Evolutionary conservation across 768 basidiomycete genomes (phyloP).

Genomic region (Sistotremastrum niveocremeum): DNA sequence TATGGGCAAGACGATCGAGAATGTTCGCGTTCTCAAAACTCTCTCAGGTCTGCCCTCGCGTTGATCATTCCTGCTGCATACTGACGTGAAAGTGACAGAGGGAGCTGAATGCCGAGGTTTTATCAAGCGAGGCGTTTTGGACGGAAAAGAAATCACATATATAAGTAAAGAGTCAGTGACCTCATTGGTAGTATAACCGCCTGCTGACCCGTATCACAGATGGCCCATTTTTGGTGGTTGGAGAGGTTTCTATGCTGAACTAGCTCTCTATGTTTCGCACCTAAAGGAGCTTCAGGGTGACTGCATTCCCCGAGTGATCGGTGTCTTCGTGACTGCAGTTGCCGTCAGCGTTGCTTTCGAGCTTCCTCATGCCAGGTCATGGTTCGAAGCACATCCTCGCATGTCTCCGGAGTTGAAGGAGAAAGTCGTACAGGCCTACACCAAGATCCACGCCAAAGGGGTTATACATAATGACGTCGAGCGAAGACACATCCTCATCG

Average conservation of each 20-base stretch:
- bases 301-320: slow-evolving; percentile 40
- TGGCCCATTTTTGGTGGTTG: slow-evolving; percentile 8
- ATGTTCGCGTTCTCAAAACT: too few relatives aligned
- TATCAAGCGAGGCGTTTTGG: slow-evolving; percentile 1
- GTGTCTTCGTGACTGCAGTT: slow-evolving; percentile 27
- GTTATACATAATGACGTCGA: slow-evolving; percentile 36
- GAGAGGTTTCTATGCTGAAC: slow-evolving; percentile 29
- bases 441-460: slow-evolving; percentile 32
- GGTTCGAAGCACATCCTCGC: slow-evolving; percentile 43
- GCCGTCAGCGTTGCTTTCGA: slow-evolving; percentile 34
- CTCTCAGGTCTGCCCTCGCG: too few relatives aligned
- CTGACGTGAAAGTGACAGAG: neutral
- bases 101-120: slow-evolving; percentile 1
- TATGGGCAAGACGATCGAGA: too few relatives aligned
- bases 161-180: slow-evolving; percentile 2
- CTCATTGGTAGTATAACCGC: neutral
- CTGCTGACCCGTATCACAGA: neutral
- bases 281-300: slow-evolving; percentile 39
- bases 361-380: slow-evolving; percentile 42
- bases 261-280: slow-evolving; percentile 11
- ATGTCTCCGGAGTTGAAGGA: slow-evolving; percentile 45
- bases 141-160: slow-evolving; percentile 1
- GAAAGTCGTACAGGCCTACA: slow-evolving; percentile 35
- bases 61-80: too few relatives aligned
- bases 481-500: slow-evolving; percentile 40